Conservation (phyloP, 768 basidiomycete genomes). For the Boletus barrowsii region DNA sequence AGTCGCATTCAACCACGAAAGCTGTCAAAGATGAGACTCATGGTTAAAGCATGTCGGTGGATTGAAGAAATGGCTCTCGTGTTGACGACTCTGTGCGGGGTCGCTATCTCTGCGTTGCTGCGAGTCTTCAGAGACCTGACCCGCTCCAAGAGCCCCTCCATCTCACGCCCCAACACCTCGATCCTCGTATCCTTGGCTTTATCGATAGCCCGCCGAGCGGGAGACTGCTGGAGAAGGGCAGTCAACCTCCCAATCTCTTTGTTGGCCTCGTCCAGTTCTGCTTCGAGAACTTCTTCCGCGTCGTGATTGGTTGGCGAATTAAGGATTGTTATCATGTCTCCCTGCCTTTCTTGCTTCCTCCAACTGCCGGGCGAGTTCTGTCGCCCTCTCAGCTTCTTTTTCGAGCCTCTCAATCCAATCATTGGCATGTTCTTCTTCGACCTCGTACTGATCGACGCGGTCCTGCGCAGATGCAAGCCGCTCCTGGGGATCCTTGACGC, state of each 20-base stretch:
- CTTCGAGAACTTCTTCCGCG: slow-evolving; percentile 59
- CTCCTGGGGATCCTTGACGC: slow-evolving; percentile 53
- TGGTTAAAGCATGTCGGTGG: slow-evolving; percentile 65
- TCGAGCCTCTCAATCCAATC: slow-evolving; percentile 52
- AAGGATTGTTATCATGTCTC: slow-evolving; percentile 36
- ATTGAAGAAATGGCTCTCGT: slow-evolving; percentile 69
- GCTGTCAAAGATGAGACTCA: slow-evolving; percentile 53
- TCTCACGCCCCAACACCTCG: slow-evolving; percentile 72
- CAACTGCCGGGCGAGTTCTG: slow-evolving; percentile 61
- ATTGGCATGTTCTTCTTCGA: slow-evolving; percentile 45
- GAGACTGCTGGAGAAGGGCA: slow-evolving; percentile 66
- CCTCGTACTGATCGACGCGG: slow-evolving; percentile 41
- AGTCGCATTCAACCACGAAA: slow-evolving; percentile 72
- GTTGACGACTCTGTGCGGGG: slow-evolving; percentile 57
- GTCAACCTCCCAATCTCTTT: slow-evolving; percentile 51
- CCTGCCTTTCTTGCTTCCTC: slow-evolving; percentile 76
- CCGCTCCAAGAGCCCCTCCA: slow-evolving; percentile 70
- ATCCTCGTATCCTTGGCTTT: slow-evolving; percentile 74
- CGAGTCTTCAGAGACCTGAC: slow-evolving; percentile 58
- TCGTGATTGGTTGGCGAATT: slow-evolving; percentile 44
- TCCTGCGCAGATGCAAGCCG: slow-evolving; percentile 49
- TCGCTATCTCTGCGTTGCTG: slow-evolving; percentile 49
- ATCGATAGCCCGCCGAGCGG: slow-evolving; percentile 73
- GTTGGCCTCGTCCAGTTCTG: slow-evolving; percentile 68
- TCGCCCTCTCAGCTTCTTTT: slow-evolving; percentile 48